These are phyloP conservation scores for Lachancea kluyveri DNA, from an alignment of 805 yeast species.

Conservation along the genomic window DNA sequence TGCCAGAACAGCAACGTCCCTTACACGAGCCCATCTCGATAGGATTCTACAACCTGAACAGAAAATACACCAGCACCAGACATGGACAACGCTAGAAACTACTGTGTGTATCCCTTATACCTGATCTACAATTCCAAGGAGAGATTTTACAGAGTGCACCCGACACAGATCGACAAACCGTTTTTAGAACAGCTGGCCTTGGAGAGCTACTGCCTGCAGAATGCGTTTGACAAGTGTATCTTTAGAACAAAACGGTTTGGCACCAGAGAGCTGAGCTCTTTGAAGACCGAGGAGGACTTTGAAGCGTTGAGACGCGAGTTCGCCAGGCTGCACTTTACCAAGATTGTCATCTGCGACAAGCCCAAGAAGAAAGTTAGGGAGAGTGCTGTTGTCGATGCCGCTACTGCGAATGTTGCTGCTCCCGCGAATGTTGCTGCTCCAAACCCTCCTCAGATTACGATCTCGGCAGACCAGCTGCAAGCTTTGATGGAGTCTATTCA, in stretches of 20 bases:
- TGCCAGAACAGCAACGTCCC: too few species aligned
- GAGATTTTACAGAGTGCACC: conserved; percentile 2
- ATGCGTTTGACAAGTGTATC: conserved; percentile 3
- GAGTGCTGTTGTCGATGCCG: conserved; percentile 1
- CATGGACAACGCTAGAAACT: conserved; percentile 3
- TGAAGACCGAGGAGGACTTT: conserved; percentile 3
- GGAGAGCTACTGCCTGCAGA: conserved; percentile 1
- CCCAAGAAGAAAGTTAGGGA: too few species aligned
- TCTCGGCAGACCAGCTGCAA: conserved; percentile 15
- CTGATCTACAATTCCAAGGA: conserved; percentile 4
- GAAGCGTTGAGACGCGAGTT: conserved; percentile 4
- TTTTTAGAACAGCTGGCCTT: conserved; percentile 1
- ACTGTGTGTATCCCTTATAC: conserved; percentile 5
- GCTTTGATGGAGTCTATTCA: conserved; percentile 13
- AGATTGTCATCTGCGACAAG: background rate
- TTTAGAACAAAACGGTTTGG: conserved; percentile 1
- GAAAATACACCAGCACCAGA: too few species aligned
- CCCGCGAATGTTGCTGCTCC: background rate
- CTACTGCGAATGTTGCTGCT: background rate
- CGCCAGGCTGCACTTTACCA: conserved; percentile 2
- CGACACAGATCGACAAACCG: conserved; percentile 2
- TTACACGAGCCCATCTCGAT: too few species aligned
- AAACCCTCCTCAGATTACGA: conserved; percentile 4
- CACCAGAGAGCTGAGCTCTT: background rate
- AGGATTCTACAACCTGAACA: background rate